These are phyloP conservation scores for Trichophaea hybrida DNA, from an alignment of 2,329 filamentous ascomycete genomes.

Conservation along the genomic window DNA sequence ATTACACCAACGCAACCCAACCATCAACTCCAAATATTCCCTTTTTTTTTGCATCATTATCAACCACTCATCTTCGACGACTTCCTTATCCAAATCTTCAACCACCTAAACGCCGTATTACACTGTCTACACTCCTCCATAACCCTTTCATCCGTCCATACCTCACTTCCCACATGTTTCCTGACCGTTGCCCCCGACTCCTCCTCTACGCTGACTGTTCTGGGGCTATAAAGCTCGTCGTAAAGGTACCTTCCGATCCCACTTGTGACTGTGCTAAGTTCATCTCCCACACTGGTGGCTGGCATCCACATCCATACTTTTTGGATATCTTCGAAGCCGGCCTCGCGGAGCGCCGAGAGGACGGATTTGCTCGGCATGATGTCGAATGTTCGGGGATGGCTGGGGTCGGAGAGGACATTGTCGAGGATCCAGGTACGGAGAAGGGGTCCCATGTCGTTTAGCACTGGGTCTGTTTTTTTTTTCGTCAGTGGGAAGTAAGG, in stretches of 20 bases:
- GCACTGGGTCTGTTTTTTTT: conserved; percentile 8
- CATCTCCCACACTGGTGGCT: conserved; percentile 20
- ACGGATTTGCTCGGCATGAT: conserved; percentile 16
- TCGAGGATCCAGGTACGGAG: conserved; percentile 15
- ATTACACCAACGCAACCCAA: no score
- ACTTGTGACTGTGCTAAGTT: conserved; percentile 21
- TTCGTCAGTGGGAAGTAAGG: neutral
- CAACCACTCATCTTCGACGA: neutral
- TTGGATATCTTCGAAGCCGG: conserved; percentile 16
- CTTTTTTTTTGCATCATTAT: no score
- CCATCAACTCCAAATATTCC: no score
- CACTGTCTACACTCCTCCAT: conserved; percentile 18
- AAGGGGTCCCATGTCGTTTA: conserved; percentile 22
- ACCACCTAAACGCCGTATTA: conserved; percentile 22
- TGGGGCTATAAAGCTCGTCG: conserved; percentile 16
- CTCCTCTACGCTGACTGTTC: neutral
- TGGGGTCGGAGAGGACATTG: conserved; percentile 6
- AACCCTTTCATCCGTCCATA: conserved; percentile 19
- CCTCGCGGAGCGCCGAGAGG: conserved; percentile 9
- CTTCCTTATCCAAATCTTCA: conserved; percentile 21
- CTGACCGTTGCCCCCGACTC: neutral
- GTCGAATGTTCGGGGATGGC: neutral
- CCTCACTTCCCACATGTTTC: conserved; percentile 5
- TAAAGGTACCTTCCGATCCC: conserved; percentile 20
- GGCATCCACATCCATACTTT: conserved; percentile 25